phyloP scores from a whole-genome alignment of 495 filamentous ascomycete genomes.

The Podospora pseudocomata region DNA sequence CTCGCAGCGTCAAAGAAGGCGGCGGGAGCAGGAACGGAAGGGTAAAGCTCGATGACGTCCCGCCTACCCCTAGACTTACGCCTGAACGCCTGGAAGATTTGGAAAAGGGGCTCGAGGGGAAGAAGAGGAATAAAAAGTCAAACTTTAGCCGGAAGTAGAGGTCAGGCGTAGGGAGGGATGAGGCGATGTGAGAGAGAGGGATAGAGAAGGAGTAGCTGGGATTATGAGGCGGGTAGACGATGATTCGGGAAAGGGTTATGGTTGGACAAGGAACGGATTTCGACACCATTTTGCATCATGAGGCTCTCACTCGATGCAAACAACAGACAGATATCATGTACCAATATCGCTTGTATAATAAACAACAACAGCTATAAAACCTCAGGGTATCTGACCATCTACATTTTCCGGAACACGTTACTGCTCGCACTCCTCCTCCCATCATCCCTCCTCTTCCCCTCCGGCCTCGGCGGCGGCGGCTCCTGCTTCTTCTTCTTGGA shows the following conservation, averaged over 20 bases:
- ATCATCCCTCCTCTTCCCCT: slow-evolving; percentile 41
- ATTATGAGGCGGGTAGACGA: too few species aligned
- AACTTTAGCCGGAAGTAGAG: slow-evolving; percentile 35
- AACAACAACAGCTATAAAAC: slow-evolving; percentile 12
- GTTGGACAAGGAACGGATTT: too few species aligned
- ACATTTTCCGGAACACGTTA: slow-evolving; percentile 65
- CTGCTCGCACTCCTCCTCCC: slow-evolving; percentile 68
- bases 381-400: slow-evolving; percentile 17
- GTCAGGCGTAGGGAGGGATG: too few species aligned
- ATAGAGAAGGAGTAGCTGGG: too few species aligned
- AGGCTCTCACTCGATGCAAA: too few species aligned
- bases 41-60: slow-evolving; percentile 47
- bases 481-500: slow-evolving; percentile 48
- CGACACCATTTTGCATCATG: too few species aligned
- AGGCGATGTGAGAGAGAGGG: not conserved
- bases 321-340: too few species aligned
- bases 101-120: slow-evolving; percentile 47
- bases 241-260: too few species aligned
- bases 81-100: slow-evolving; percentile 40
- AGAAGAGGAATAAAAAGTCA: slow-evolving; percentile 25
- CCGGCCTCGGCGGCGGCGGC: slow-evolving; percentile 34
- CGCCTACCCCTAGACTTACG: slow-evolving; percentile 47
- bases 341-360: slow-evolving; percentile 27
- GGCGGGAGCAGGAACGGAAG: slow-evolving; percentile 22
- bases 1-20: slow-evolving; percentile 47